Evolutionary conservation across 1,284 basidiomycete genomes (phyloP).

Genomic region (Sporisorium exsertum): DNA sequence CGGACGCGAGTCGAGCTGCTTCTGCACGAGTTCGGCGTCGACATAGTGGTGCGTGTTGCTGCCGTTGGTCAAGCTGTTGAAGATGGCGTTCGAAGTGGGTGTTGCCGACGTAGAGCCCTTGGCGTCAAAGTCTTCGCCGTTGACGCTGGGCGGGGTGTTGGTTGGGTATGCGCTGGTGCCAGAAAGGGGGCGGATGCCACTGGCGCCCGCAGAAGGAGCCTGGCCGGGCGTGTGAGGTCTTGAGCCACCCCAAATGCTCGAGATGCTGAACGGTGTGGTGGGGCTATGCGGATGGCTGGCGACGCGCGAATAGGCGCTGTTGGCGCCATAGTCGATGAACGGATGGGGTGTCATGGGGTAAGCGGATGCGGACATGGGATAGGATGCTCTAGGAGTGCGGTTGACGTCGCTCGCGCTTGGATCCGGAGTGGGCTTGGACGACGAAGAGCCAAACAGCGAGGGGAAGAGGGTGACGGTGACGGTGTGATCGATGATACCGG

Average conservation of each 20-base stretch:
- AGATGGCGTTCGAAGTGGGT: conserved; percentile 7
- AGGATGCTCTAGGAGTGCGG: conserved; percentile 41
- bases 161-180: conserved; percentile 24
- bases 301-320: conserved; percentile 45
- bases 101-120: background rate
- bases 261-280: conserved; percentile 56
- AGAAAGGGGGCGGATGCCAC: conserved; percentile 49
- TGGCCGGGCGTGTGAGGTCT: conserved; percentile 60
- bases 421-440: conserved; percentile 21
- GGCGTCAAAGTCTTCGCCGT: conserved; percentile 53
- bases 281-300: conserved; percentile 54
- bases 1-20: conserved; percentile 42
- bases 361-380: conserved; percentile 31
- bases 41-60: conserved; percentile 35
- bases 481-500: conserved; percentile 69
- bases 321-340: conserved; percentile 59
- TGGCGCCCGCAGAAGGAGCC: conserved; percentile 5
- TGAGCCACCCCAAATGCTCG: conserved; percentile 56
- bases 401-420: conserved; percentile 35
- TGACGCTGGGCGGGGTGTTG: conserved; percentile 58
- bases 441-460: conserved; percentile 53
- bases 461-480: conserved; percentile 66
- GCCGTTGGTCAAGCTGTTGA: conserved; percentile 29
- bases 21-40: conserved; percentile 42
- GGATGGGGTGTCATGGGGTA: conserved; percentile 64